A percentile compares a stretch with the other conserved stretches of the same genome.
phyloP scores from a whole-genome alignment of 108 stramenopile species.

The Schizochytrium sp. region DNA sequence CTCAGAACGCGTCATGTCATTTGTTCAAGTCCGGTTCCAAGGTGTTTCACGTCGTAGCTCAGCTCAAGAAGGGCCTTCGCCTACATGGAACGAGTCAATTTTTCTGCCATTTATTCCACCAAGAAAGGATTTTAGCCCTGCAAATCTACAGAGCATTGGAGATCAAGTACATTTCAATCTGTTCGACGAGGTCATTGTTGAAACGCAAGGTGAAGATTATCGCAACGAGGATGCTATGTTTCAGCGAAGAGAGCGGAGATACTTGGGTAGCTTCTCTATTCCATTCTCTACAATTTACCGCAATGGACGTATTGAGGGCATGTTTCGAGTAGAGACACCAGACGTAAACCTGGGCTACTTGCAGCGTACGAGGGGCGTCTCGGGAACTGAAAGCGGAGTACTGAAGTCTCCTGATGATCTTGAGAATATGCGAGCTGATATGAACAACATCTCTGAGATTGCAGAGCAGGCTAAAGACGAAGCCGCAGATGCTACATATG shows the following conservation, averaged over 20 bases:
- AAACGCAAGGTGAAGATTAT: constrained; percentile 72
- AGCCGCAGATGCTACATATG: constrained; percentile 61
- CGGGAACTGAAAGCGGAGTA: not conserved
- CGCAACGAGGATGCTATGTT: constrained; percentile 76
- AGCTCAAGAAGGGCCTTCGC: constrained; percentile 70
- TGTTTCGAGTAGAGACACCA: constrained; percentile 77
- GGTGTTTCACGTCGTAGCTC: constrained; percentile 64
- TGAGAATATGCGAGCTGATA: not conserved
- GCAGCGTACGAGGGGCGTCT: not conserved
- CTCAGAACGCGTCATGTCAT: constrained; percentile 64
- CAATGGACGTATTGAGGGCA: constrained; percentile 77
- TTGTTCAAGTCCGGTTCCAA: constrained; percentile 74
- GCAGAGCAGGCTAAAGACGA: not conserved
- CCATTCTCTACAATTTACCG: constrained; percentile 78
- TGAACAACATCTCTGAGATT: not conserved
- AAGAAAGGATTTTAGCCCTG: constrained; percentile 68
- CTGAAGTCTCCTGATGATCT: constrained; percentile 39
- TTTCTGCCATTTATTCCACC: constrained; percentile 76
- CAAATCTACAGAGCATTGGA: constrained; percentile 64
- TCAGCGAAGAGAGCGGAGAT: constrained; percentile 73
- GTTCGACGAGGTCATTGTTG: constrained; percentile 78
- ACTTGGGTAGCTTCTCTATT: constrained; percentile 75
- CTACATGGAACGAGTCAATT: constrained; percentile 81
- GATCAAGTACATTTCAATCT: constrained; percentile 76
- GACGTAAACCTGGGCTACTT: constrained; percentile 78